Percentiles rank a stretch among this genome's conserved stretches.
phyloP scores from a whole-genome alignment of 164 flowering plant genomes.

The Hamamelis virginiana region DNA sequence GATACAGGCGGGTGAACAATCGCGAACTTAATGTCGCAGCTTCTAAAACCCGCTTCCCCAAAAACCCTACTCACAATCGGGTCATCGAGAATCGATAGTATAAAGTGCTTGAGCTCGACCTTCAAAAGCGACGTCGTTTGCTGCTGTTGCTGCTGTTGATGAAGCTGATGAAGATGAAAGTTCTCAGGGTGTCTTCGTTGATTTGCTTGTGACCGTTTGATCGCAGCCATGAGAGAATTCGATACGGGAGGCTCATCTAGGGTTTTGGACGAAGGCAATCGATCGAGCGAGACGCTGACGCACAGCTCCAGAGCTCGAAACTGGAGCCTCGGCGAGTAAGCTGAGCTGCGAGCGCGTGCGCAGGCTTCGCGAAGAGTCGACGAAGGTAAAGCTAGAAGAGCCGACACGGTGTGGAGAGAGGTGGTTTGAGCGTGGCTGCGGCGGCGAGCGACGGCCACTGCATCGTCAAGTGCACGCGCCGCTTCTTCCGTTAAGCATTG shows the following conservation, averaged over 20 bases:
- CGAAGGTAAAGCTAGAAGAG: slow-evolving; percentile 52
- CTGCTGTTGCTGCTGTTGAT: slow-evolving; percentile 19
- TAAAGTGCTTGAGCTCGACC: slow-evolving; percentile 38
- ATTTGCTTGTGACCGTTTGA: slow-evolving; percentile 78
- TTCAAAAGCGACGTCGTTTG: slow-evolving; percentile 28
- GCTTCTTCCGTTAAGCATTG: slow-evolving; percentile 77
- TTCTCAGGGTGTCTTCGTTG: slow-evolving; percentile 70
- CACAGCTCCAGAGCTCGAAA: slow-evolving; percentile 75
- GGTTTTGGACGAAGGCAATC: slow-evolving; percentile 49
- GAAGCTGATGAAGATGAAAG: slow-evolving; percentile 52
- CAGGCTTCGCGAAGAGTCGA: slow-evolving; percentile 70
- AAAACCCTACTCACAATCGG: slow-evolving; percentile 44
- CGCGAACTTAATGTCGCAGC: slow-evolving; percentile 34
- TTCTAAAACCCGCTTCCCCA: slow-evolving; percentile 43
- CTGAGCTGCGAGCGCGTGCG: slow-evolving; percentile 43
- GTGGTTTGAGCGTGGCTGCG: slow-evolving; percentile 79
- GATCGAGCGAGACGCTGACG: slow-evolving; percentile 73
- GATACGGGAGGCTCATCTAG: slow-evolving; percentile 64
- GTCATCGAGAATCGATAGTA: slow-evolving; percentile 40
- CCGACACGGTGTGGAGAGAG: slow-evolving; percentile 70
- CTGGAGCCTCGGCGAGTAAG: slow-evolving; percentile 61
- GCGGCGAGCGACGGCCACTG: slow-evolving; percentile 64
- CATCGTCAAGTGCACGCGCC: slow-evolving; percentile 71
- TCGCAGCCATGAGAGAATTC: slow-evolving; percentile 91
- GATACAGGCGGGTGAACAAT: slow-evolving; percentile 29